Evolutionary conservation across 192 early-diverging fungal genomes (phyloP).

Genomic region (Chytriomyces sp.): DNA sequence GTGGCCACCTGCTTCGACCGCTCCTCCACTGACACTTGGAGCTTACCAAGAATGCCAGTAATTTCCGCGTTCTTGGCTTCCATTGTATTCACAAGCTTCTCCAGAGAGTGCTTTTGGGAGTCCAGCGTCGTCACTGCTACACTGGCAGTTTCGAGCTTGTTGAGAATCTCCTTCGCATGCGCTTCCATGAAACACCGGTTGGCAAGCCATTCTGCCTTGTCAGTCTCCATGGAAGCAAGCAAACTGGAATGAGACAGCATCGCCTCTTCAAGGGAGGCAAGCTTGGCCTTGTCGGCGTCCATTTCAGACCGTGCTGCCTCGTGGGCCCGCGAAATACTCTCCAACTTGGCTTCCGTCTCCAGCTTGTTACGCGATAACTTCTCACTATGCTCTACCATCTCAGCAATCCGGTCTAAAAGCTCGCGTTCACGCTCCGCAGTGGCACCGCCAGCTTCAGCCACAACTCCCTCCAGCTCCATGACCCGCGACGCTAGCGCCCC

Average conservation of each 20-base stretch:
- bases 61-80: not conserved
- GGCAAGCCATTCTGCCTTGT: conserved; percentile 3
- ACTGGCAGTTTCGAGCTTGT: not conserved
- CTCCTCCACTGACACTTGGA: conserved; percentile 18
- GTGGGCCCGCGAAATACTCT: not conserved
- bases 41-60: not conserved
- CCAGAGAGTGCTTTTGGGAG: not conserved
- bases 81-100: not conserved
- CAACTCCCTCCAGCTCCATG: not conserved
- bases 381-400: not conserved
- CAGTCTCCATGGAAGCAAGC: not conserved
- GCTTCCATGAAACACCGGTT: not conserved
- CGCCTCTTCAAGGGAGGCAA: not conserved
- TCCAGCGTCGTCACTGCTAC: not conserved
- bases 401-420: not conserved
- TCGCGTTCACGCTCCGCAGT: not conserved
- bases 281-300: not conserved
- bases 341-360: not conserved
- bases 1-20: not conserved
- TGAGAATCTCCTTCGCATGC: not conserved
- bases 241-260: not conserved
- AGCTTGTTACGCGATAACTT: not conserved
- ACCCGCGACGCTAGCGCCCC: conserved; percentile 7
- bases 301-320: not conserved
- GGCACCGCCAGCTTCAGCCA: not conserved